Conservation (phyloP, 257 asterid species). For the Ophiorrhiza pumila region DNA sequence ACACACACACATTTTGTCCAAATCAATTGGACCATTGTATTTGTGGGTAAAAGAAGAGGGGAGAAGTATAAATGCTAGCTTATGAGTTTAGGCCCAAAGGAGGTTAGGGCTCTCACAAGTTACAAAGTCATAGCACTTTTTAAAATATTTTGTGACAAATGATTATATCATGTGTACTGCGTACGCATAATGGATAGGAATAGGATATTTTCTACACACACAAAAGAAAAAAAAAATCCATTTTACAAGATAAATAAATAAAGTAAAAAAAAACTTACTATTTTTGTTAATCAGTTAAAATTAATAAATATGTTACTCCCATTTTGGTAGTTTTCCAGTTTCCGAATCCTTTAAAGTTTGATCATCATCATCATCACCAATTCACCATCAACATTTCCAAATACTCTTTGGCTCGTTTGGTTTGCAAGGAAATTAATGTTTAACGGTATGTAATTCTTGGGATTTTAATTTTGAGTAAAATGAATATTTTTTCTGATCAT, state of each 20-base stretch:
- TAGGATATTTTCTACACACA: not conserved
- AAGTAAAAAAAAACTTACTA: not conserved
- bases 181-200: not conserved
- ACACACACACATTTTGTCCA: not conserved
- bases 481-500: too few species aligned
- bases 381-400: too few species aligned
- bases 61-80: not conserved
- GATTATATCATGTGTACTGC: not conserved
- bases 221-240: not conserved
- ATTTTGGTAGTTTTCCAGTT: not conserved
- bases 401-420: too few species aligned
- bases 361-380: not conserved
- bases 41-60: too few species aligned
- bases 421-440: too few species aligned
- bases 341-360: not conserved
- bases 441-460: too few species aligned
- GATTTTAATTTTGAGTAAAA: too few species aligned
- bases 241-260: not conserved
- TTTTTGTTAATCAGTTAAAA: not conserved
- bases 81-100: conserved; percentile 2
- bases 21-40: not conserved
- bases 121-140: not conserved
- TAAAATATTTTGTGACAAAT: conserved; percentile 1
- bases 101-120: conserved; percentile 1
- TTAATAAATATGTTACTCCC: too few species aligned